phyloP scores from a whole-genome alignment of 768 basidiomycete genomes.

The Lactarius deliciosus region DNA sequence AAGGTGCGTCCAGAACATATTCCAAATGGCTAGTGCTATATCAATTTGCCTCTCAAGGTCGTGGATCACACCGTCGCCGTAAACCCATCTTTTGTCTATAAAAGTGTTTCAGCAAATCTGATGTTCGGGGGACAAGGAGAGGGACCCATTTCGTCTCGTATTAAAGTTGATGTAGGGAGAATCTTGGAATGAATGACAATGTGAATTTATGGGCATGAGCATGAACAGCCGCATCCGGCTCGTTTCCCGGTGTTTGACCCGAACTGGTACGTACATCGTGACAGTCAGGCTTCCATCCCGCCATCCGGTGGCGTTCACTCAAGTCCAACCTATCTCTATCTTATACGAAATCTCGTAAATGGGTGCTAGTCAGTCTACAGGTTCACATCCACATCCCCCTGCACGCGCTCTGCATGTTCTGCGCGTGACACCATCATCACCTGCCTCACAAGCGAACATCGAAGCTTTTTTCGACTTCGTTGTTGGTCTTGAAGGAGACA shows the following conservation, averaged over 20 bases:
- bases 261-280: background rate
- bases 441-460: constrained; percentile 80
- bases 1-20: constrained; percentile 56
- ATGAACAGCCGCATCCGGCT: background rate
- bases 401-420: constrained; percentile 79
- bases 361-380: constrained; percentile 76
- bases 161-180: constrained; percentile 26
- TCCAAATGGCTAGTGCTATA: constrained; percentile 51
- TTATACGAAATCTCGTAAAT: constrained; percentile 40
- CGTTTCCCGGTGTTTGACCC: background rate
- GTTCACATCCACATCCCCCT: constrained; percentile 45
- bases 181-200: constrained; percentile 12
- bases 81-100: constrained; percentile 80
- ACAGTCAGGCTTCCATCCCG: too few species aligned
- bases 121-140: constrained; percentile 26
- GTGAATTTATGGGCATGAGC: background rate
- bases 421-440: constrained; percentile 85
- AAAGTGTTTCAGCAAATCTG: constrained; percentile 55
- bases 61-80: constrained; percentile 77
- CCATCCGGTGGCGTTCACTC: background rate
- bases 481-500: constrained; percentile 81
- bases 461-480: constrained; percentile 98
- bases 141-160: constrained; percentile 13
- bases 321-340: constrained; percentile 2
- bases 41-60: constrained; percentile 45